These are phyloP conservation scores for Trichophyton verrucosum DNA, from an alignment of 2,329 filamentous ascomycete genomes.

Conservation along the genomic window DNA sequence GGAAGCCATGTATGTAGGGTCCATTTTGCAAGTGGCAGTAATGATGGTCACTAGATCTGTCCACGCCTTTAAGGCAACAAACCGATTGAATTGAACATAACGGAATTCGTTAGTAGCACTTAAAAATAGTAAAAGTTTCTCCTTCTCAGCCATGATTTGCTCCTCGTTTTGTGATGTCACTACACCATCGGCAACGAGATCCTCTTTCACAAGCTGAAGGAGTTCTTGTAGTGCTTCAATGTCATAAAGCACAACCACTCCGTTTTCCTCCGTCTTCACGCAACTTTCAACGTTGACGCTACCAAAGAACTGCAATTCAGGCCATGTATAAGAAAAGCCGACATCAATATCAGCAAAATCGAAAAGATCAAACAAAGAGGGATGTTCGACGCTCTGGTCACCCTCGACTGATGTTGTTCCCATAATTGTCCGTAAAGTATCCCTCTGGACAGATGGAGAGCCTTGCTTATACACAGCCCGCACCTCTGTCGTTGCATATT, in stretches of 20 bases:
- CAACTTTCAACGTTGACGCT: constrained; percentile 58
- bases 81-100: constrained; percentile 35
- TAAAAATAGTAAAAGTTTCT: constrained; percentile 27
- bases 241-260: constrained; percentile 46
- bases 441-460: constrained; percentile 56
- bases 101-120: constrained; percentile 30
- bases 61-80: constrained; percentile 69
- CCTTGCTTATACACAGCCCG: constrained; percentile 60
- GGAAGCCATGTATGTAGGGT: constrained; percentile 55
- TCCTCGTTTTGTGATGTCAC: constrained; percentile 35
- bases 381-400: constrained; percentile 53
- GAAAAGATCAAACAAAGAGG: constrained; percentile 80
- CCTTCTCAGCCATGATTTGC: constrained; percentile 28
- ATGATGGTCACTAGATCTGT: constrained; percentile 72
- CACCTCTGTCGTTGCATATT: constrained; percentile 77
- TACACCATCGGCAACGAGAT: constrained; percentile 29
- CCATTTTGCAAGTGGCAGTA: constrained; percentile 69
- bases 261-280: constrained; percentile 46
- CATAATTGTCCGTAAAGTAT: constrained; percentile 56
- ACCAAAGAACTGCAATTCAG: constrained; percentile 47
- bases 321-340: constrained; percentile 34
- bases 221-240: constrained; percentile 61
- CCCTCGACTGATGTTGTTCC: constrained; percentile 56
- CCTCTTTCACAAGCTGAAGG: constrained; percentile 42
- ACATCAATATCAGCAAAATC: constrained; percentile 69